Percentiles rank a stretch among this genome's conserved stretches.
Evolutionary conservation across 2,329 filamentous ascomycete species (phyloP).

Genomic region (Colletotrichum destructivum): DNA sequence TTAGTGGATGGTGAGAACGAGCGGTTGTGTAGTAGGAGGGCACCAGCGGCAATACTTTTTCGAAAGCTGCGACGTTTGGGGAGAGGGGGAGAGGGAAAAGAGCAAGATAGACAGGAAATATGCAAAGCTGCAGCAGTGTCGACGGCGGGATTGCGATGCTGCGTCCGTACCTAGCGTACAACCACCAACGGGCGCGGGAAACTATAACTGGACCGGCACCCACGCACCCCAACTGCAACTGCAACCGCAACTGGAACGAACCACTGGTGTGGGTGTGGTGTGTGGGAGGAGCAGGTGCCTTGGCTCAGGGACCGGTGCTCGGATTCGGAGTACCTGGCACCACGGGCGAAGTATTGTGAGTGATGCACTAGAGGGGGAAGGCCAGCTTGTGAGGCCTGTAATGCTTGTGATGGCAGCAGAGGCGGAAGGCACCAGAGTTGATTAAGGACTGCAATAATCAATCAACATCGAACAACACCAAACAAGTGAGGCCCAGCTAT

Average conservation of each 20-base stretch:
- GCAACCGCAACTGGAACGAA: conserved; percentile 8
- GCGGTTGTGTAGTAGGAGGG: conserved; percentile 19
- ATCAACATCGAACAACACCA: neutral
- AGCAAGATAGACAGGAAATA: conserved; percentile 18
- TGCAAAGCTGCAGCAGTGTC: conserved; percentile 26
- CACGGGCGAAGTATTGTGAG: neutral
- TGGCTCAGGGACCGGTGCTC: neutral
- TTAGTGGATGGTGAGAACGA: conserved; percentile 18
- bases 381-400: neutral
- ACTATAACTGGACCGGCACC: conserved; percentile 41
- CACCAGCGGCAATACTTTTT: conserved; percentile 9
- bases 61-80: conserved; percentile 1
- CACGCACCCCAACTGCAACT: conserved; percentile 10
- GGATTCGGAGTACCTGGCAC: neutral
- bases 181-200: conserved; percentile 33
- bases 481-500: too few relatives aligned
- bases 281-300: conserved; percentile 13
- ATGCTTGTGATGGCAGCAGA: neutral
- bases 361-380: neutral
- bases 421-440: neutral
- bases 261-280: conserved; percentile 32
- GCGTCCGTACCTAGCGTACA: conserved; percentile 14
- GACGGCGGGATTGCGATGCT: conserved; percentile 37
- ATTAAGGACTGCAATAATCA: neutral
- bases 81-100: neutral